Evolutionary conservation across 768 basidiomycete species (phyloP).

Genomic region (Suillus ampliporus): DNA sequence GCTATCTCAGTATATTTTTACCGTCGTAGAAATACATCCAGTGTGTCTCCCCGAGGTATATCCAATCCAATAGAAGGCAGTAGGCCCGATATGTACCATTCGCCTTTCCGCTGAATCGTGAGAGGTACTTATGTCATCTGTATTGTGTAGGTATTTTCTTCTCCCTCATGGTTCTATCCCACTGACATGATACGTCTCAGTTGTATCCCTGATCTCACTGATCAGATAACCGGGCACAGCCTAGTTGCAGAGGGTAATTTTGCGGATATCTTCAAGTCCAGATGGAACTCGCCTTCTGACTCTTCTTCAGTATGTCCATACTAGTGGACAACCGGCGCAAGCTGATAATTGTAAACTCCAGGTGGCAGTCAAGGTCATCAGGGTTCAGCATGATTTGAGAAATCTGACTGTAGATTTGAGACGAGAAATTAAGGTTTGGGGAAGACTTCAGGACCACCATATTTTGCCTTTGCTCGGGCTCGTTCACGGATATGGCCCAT

Average conservation of each 20-base stretch:
- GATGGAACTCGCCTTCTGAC: background rate
- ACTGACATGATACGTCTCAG: too few relatives aligned
- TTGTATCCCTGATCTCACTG: conserved; percentile 1
- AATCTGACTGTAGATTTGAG: background rate
- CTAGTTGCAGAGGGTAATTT: conserved; percentile 17
- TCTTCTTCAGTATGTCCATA: background rate
- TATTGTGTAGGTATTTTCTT: too few relatives aligned
- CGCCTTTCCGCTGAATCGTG: too few relatives aligned
- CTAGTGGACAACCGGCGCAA: background rate
- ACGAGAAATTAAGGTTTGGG: conserved; percentile 34
- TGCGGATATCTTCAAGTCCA: conserved; percentile 32
- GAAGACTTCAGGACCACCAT: conserved; percentile 26
- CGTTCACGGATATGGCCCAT: conserved; percentile 33
- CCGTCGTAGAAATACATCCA: too few relatives aligned
- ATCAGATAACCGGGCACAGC: background rate
- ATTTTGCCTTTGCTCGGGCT: conserved; percentile 38
- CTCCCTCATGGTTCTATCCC: too few relatives aligned
- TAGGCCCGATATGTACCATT: too few relatives aligned
- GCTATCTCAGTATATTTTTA: too few relatives aligned
- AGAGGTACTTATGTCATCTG: too few relatives aligned
- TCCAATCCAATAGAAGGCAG: too few relatives aligned
- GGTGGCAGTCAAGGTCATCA: conserved; percentile 5
- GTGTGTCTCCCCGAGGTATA: too few relatives aligned
- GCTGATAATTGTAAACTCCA: background rate
- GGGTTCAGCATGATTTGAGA: background rate